Percentiles rank a stretch among this genome's conserved stretches.
Conservation (phyloP, 1,284 basidiomycete species). For the Sporisorium reilianum region DNA sequence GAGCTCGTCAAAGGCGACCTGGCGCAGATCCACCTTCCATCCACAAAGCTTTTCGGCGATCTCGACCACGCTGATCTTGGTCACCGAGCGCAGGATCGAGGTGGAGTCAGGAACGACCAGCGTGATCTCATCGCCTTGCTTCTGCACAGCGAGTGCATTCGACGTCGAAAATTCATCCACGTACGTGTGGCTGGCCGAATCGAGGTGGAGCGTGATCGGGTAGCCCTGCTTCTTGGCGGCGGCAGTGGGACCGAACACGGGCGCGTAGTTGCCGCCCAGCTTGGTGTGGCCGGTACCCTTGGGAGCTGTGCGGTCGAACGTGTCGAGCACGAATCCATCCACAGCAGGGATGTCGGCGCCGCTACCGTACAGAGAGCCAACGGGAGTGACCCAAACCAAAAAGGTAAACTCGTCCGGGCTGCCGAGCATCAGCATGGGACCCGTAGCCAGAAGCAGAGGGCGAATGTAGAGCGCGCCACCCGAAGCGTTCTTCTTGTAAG, state of each 20-base stretch:
- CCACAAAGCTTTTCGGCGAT: slow-evolving; percentile 66
- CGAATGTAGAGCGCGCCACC: slow-evolving; percentile 63
- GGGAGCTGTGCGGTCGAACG: slow-evolving; percentile 69
- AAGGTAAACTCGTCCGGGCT: slow-evolving; percentile 68
- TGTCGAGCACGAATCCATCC: slow-evolving; percentile 68
- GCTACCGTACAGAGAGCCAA: slow-evolving; percentile 68
- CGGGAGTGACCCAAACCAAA: slow-evolving; percentile 69
- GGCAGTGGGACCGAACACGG: slow-evolving; percentile 63
- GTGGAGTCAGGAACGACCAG: slow-evolving; percentile 56
- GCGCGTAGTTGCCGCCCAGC: slow-evolving; percentile 69
- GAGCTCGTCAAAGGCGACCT: slow-evolving; percentile 63
- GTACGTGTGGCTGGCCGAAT: slow-evolving; percentile 61
- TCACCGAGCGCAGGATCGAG: slow-evolving; percentile 55
- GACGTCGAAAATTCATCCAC: slow-evolving; percentile 70
- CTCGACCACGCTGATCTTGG: slow-evolving; percentile 56
- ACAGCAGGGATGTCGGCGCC: slow-evolving; percentile 66
- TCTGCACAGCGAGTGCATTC: slow-evolving; percentile 66
- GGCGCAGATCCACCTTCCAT: slow-evolving; percentile 68
- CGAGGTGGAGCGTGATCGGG: slow-evolving; percentile 68
- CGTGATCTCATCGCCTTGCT: slow-evolving; percentile 34
- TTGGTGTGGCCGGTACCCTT: slow-evolving; percentile 66
- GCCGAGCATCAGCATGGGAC: slow-evolving; percentile 62
- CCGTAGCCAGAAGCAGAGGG: slow-evolving; percentile 65
- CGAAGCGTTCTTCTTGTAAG: slow-evolving; percentile 62
- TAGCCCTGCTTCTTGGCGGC: slow-evolving; percentile 68